Conservation (phyloP, 768 basidiomycete genomes). For the Mycena alexandri region DNA sequence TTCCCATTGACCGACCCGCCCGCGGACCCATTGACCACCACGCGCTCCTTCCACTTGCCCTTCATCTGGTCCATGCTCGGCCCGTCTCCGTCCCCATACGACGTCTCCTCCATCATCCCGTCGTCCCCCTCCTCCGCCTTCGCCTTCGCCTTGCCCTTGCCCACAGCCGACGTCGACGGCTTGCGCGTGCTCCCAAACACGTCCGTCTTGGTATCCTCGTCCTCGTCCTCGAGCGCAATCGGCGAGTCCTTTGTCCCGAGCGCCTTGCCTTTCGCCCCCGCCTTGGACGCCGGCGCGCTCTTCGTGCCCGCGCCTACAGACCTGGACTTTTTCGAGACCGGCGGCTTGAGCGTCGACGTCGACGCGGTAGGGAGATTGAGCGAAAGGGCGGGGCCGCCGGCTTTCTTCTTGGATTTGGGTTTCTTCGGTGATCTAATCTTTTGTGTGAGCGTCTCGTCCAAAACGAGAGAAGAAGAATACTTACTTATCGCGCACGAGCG, state of each 20-base stretch:
- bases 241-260: slow-evolving; percentile 62
- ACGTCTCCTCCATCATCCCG: not conserved
- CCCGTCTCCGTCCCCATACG: slow-evolving; percentile 1
- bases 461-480: slow-evolving; percentile 38
- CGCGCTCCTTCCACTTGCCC: slow-evolving; percentile 32
- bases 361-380: slow-evolving; percentile 37
- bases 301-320: slow-evolving; percentile 13
- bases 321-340: slow-evolving; percentile 35
- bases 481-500: slow-evolving; percentile 82
- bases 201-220: slow-evolving; percentile 43
- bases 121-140: slow-evolving; percentile 23
- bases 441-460: too few species aligned
- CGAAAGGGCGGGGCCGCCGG: slow-evolving; percentile 23
- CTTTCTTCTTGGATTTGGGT: slow-evolving; percentile 68
- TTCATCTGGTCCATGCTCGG: slow-evolving; percentile 12
- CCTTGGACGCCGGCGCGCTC: slow-evolving; percentile 29
- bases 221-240: slow-evolving; percentile 59
- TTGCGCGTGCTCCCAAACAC: slow-evolving; percentile 17
- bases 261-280: slow-evolving; percentile 39
- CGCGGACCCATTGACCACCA: slow-evolving; percentile 16
- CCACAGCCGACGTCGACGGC: slow-evolving; percentile 2
- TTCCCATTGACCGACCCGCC: slow-evolving; percentile 27
- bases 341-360: slow-evolving; percentile 29
- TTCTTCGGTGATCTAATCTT: slow-evolving; percentile 69
- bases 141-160: slow-evolving; percentile 24